These are phyloP conservation scores for Luffa acutangula DNA, from an alignment of 306 rosid genomes.

Conservation along the genomic window DNA sequence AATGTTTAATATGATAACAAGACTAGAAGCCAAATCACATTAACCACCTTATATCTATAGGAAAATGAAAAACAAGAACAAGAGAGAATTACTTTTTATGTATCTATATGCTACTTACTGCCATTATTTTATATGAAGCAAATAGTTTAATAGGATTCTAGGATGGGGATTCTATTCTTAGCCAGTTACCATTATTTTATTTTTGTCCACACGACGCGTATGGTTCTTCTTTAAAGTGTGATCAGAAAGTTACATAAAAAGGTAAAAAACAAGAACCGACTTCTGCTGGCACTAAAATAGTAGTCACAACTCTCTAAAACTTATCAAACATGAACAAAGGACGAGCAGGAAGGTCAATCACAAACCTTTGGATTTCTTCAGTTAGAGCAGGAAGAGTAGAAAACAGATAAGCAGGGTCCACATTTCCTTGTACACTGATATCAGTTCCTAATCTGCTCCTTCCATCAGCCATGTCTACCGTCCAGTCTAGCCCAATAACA, in stretches of 20 bases:
- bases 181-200: background rate
- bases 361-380: slow-evolving; percentile 89
- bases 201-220: background rate
- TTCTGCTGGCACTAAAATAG: background rate
- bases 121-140: background rate
- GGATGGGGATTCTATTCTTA: background rate
- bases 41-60: background rate
- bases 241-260: background rate
- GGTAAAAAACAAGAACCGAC: background rate
- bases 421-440: slow-evolving; percentile 84
- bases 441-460: slow-evolving; percentile 70
- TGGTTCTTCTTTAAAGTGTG: background rate
- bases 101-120: background rate
- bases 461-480: slow-evolving; percentile 94
- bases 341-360: background rate
- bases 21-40: background rate
- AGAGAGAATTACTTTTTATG: background rate
- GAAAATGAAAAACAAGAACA: background rate
- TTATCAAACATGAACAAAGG: background rate
- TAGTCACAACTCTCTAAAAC: background rate
- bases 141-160: background rate
- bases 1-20: background rate
- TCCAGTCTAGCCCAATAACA: slow-evolving; percentile 95
- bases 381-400: slow-evolving; percentile 74
- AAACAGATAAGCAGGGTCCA: slow-evolving; percentile 87